A percentile compares a stretch with the other conserved stretches of the same genome.
phyloP scores from a whole-genome alignment of 345 rosid species.

The Rubroshorea leprosula region DNA sequence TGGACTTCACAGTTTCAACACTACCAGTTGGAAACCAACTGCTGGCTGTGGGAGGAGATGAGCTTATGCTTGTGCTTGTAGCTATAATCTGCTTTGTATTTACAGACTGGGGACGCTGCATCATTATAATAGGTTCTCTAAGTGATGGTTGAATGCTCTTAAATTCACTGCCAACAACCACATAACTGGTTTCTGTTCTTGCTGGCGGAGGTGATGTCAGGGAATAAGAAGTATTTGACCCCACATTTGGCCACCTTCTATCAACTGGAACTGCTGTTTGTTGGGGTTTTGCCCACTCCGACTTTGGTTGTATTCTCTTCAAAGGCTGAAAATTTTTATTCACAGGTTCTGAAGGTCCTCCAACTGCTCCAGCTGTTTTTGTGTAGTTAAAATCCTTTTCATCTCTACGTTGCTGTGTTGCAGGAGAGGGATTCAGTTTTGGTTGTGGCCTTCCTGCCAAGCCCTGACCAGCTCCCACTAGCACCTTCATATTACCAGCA shows the following conservation, averaged over 20 bases:
- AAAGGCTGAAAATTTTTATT: conserved; percentile 42
- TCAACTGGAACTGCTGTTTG: conserved; percentile 39
- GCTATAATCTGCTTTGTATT: conserved; percentile 43
- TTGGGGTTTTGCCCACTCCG: conserved; percentile 65
- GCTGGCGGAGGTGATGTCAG: conserved; percentile 44
- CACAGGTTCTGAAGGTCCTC: conserved; percentile 30
- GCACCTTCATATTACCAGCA: conserved; percentile 27
- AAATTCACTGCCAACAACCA: conserved; percentile 39
- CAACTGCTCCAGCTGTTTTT: conserved; percentile 30
- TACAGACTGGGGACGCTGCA: conserved; percentile 65
- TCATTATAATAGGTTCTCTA: conserved; percentile 58
- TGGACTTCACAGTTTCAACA: conserved; percentile 50
- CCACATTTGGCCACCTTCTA: conserved; percentile 50
- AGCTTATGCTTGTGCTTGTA: conserved; percentile 37
- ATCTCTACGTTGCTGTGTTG: conserved; percentile 49
- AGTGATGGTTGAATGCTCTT: conserved; percentile 44
- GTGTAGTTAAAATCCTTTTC: conserved; percentile 61
- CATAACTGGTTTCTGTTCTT: conserved; percentile 45
- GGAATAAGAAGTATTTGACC: conserved; percentile 43
- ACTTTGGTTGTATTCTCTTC: conserved; percentile 48
- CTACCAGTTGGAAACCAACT: conserved; percentile 44
- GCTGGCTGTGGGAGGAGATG: conserved; percentile 46
- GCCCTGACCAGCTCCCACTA: conserved; percentile 32
- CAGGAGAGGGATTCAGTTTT: conserved; percentile 21
- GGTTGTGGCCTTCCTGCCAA: conserved; percentile 31